Evolutionary conservation across 1,284 basidiomycete species (phyloP).

Genomic region (Xanthoconium separans): DNA sequence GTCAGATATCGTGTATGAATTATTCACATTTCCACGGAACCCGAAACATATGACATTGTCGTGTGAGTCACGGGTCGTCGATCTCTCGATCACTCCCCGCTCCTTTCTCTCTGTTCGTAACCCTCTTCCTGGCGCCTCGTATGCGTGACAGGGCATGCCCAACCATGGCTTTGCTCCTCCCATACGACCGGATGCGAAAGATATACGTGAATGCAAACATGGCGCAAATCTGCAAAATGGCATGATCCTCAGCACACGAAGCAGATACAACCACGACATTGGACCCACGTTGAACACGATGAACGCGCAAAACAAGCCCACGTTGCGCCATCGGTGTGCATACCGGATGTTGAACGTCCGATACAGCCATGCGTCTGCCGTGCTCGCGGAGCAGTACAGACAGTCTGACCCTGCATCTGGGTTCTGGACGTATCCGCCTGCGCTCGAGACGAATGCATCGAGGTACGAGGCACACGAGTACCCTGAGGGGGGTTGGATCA

Average conservation of each 20-base stretch:
- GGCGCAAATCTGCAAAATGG: constrained; percentile 24
- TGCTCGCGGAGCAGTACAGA: constrained; percentile 60
- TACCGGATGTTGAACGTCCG: constrained; percentile 49
- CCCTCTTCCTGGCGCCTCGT: neutral
- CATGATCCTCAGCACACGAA: neutral
- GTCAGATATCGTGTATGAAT: too few species aligned
- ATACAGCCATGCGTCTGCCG: constrained; percentile 46
- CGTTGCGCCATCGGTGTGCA: constrained; percentile 48
- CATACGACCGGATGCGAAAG: constrained; percentile 36
- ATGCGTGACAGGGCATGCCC: neutral
- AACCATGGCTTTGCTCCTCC: constrained; percentile 7
- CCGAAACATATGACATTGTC: neutral
- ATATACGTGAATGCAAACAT: constrained; percentile 38
- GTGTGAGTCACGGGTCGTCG: neutral
- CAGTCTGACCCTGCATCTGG: constrained; percentile 57
- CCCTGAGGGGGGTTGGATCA: constrained; percentile 68
- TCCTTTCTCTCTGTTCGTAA: neutral
- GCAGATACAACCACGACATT: neutral
- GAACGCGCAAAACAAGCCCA: constrained; percentile 47
- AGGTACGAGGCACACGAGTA: constrained; percentile 76
- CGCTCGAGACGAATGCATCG: constrained; percentile 55
- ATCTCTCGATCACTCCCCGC: neutral
- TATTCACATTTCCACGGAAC: too few species aligned
- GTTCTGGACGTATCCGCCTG: constrained; percentile 81
- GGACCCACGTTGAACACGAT: constrained; percentile 49